Evolutionary conservation across 306 rosid species (phyloP), one percentile per base, ranked within the genome.

Genomic region (Lagenaria siceraria): DNA sequence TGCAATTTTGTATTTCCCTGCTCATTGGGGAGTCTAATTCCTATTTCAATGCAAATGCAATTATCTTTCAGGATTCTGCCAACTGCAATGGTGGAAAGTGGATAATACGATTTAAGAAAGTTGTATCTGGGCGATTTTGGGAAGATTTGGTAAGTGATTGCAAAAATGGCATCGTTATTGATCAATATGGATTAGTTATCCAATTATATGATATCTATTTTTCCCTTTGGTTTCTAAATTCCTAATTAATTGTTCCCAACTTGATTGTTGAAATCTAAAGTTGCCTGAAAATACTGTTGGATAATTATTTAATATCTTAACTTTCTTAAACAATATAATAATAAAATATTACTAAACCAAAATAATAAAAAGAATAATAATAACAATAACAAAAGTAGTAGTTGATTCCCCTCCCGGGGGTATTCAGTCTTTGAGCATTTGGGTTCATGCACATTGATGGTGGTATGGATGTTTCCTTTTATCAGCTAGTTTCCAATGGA

Each of bases 11-110:
- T 71, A 48, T 71, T 71, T 43, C 76, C 42, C 40, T 46, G 10
- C 76, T 48, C 12, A 22, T 2, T 46, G 76, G 76, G 38, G 24
- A 17, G 36, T 15, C 76, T 70, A 7, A 70, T 71, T 48, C 56
- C 58, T 71, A 27, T 71, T 46, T 48, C 40, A 12, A 54, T 75
- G 64, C 40, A 38, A 24, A 68, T 76, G 6, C 48, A 8, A n/a
- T 12, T 5, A 59, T 36, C 64, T 77, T 54, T 79, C 85, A 91
- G 96, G 97, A 94, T 82, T 90, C 97, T 82, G 98, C 97, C 29
- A 94, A 94, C 86, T 91, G 97, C 87, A 88, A 78, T 81, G 97
- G 98, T 84, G 98, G 98, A 36, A 94, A 94, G 83, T 94, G 97
- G 97, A 92, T 94, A 78, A 84, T 94, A 77, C 89, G 97, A 38